phyloP scores from a whole-genome alignment of 1,284 basidiomycete species.

The Apiotrichum porosum region DNA sequence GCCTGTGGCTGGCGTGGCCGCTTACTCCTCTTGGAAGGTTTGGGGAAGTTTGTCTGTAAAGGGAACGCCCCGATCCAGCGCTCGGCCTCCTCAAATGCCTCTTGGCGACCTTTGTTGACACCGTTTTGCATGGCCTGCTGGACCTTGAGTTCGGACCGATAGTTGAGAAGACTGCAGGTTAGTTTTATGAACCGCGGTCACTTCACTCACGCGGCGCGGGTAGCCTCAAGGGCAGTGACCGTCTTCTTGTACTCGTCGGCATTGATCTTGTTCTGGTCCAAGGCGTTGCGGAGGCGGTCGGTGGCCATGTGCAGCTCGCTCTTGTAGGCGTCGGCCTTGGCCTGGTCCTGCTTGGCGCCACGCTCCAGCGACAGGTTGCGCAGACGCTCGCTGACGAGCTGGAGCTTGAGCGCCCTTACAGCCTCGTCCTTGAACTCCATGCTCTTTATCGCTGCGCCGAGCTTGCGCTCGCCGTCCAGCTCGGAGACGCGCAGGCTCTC shows the following conservation, averaged over 20 bases:
- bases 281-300: slow-evolving; percentile 33
- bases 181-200: not conserved
- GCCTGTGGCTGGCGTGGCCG: too few relatives aligned
- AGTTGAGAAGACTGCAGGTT: slow-evolving; percentile 28
- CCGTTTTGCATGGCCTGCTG: slow-evolving; percentile 40
- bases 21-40: too few relatives aligned
- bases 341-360: too few relatives aligned
- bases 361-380: too few relatives aligned
- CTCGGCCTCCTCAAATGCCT: slow-evolving; percentile 46
- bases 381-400: too few relatives aligned
- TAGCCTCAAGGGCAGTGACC: slow-evolving; percentile 37
- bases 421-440: too few relatives aligned
- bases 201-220: slow-evolving; percentile 33
- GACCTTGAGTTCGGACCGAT: slow-evolving; percentile 41
- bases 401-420: too few relatives aligned
- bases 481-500: too few relatives aligned
- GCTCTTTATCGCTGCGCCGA: too few relatives aligned
- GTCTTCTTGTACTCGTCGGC: slow-evolving; percentile 42
- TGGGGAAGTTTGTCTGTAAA: too few relatives aligned
- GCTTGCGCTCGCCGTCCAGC: too few relatives aligned
- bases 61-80: slow-evolving; percentile 35
- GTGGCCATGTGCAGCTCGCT: slow-evolving; percentile 40
- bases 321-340: slow-evolving; percentile 15
- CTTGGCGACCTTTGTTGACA: slow-evolving; percentile 40
- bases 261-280: slow-evolving; percentile 38